Evolutionary conservation across 2,329 filamentous ascomycete species (phyloP).

Genomic region (Chrysoporthe austroafricana): DNA sequence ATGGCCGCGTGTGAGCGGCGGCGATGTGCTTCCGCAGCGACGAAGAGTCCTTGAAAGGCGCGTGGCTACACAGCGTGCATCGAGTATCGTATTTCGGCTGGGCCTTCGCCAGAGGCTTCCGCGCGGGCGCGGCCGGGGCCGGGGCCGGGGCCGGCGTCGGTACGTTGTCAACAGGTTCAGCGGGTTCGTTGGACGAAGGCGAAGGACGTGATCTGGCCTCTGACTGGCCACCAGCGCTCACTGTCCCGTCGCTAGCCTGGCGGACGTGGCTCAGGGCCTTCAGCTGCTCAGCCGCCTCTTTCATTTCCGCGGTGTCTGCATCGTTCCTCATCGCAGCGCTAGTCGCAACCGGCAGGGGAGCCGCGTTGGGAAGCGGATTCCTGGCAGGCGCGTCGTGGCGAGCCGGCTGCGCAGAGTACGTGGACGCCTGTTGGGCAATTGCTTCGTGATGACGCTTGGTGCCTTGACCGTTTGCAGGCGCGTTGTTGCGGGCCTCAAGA

Average conservation of each 20-base stretch:
- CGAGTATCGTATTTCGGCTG: constrained; percentile 62
- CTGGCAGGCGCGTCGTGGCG: constrained; percentile 30
- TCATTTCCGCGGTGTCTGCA: constrained; percentile 68
- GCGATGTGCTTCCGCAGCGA: constrained; percentile 69
- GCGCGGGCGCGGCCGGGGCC: constrained; percentile 42
- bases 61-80: constrained; percentile 64
- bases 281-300: constrained; percentile 68
- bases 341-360: constrained; percentile 18
- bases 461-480: constrained; percentile 44
- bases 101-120: constrained; percentile 53
- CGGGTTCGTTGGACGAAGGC: constrained; percentile 44
- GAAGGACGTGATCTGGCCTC: constrained; percentile 36
- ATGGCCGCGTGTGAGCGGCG: constrained; percentile 71
- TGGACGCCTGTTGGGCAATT: constrained; percentile 29
- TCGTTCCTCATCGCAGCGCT: constrained; percentile 45
- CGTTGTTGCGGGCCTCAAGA: constrained; percentile 56
- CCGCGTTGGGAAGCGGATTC: constrained; percentile 27
- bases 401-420: constrained; percentile 31
- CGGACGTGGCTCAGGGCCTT: constrained; percentile 68
- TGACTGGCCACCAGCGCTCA: constrained; percentile 28
- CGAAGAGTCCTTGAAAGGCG: constrained; percentile 69
- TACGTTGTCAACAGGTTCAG: constrained; percentile 49
- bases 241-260: constrained; percentile 53
- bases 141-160: constrained; percentile 43
- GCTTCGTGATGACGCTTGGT: constrained; percentile 28